Conservation (phyloP, 495 filamentous ascomycete species). For the Lentithecium fluviatile region DNA sequence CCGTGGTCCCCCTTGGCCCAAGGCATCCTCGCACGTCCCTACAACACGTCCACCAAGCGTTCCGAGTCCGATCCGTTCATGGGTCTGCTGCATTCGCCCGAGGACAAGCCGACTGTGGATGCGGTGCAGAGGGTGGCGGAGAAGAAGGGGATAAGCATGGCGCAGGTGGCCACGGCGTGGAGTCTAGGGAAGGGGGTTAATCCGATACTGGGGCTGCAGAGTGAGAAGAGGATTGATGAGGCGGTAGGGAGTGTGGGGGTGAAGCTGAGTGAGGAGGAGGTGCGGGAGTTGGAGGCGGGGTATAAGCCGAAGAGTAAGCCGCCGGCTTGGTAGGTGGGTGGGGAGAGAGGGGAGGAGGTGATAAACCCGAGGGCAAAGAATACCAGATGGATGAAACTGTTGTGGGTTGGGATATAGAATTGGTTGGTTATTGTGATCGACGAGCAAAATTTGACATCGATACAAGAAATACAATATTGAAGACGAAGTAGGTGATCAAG, state of each 20-base stretch:
- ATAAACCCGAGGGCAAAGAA: no score
- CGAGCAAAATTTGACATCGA: no score
- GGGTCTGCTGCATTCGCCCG: constrained; percentile 6
- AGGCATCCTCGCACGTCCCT: constrained; percentile 35
- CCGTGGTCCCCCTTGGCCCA: constrained; percentile 33
- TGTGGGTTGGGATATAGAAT: no score
- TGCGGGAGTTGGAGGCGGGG: constrained; percentile 39
- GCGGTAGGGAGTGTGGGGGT: constrained; percentile 35
- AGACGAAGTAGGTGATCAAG: no score
- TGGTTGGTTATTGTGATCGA: no score
- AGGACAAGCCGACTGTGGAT: constrained; percentile 32
- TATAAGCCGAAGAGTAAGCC: constrained; percentile 37
- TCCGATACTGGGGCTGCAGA: constrained; percentile 42
- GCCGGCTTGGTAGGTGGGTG: constrained; percentile 7
- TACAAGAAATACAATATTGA: no score
- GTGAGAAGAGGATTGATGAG: constrained; percentile 41
- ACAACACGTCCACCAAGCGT: constrained; percentile 15
- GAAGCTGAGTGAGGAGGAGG: constrained; percentile 39
- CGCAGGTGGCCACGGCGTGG: constrained; percentile 38
- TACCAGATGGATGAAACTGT: no score
- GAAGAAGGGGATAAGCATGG: constrained; percentile 36
- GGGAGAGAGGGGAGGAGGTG: no score
- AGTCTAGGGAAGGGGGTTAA: constrained; percentile 34
- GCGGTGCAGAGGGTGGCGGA: constrained; percentile 36
- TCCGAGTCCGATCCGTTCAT: constrained; percentile 11